Evolutionary conservation across 768 basidiomycete genomes (phyloP).

Genomic region (Terana coerulea): DNA sequence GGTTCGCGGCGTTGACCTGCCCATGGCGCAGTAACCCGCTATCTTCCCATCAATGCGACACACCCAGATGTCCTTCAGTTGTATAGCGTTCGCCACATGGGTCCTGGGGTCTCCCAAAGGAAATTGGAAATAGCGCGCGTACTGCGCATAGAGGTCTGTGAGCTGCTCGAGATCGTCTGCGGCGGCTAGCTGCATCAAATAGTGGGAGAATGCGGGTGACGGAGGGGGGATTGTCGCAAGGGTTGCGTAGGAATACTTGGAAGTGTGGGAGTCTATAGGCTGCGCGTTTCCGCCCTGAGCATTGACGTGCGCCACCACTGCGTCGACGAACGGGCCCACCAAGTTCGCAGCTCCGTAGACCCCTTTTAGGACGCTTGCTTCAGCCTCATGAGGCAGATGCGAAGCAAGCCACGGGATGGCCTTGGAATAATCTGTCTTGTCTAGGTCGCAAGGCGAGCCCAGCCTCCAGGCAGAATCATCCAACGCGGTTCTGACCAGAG

Average conservation of each 20-base stretch:
- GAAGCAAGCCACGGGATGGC: neutral
- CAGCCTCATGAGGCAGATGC: neutral
- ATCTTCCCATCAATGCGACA: neutral
- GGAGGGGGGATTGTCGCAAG: conserved; percentile 7
- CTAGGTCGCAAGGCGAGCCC: too few species aligned
- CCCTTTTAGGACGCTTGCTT: neutral
- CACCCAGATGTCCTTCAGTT: conserved; percentile 1
- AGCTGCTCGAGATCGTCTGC: conserved; percentile 6
- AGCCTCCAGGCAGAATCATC: too few species aligned
- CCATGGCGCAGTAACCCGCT: conserved; percentile 11
- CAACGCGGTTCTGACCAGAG: neutral
- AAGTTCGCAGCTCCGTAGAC: neutral
- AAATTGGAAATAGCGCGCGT: neutral
- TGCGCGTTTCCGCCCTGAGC: neutral
- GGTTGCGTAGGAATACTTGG: conserved; percentile 5
- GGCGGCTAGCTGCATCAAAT: neutral
- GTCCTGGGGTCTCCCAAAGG: neutral
- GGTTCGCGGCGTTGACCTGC: conserved; percentile 14
- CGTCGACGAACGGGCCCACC: conserved; percentile 9
- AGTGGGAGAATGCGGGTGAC: neutral
- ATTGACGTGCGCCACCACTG: conserved; percentile 3
- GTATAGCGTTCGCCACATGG: neutral
- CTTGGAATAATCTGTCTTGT: too few species aligned
- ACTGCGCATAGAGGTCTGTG: conserved; percentile 6
- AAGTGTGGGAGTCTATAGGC: neutral